Conservation (phyloP, 768 basidiomycete genomes). For the Tulasnella sp. region DNA sequence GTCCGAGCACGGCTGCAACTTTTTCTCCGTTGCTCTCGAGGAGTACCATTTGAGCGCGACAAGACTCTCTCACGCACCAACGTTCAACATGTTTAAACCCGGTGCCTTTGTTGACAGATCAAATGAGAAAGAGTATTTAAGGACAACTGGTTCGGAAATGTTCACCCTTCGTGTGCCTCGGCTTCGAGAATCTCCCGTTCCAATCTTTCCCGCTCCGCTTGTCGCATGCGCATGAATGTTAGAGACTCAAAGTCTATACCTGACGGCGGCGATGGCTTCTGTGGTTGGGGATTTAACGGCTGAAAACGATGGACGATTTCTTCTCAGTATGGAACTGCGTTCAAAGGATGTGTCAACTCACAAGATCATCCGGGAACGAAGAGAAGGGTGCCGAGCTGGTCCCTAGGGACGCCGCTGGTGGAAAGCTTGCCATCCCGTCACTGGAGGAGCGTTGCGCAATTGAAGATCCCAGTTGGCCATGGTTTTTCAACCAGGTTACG, state of each 20-base stretch:
- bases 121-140: too few relatives aligned
- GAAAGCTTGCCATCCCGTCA: neutral
- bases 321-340: neutral
- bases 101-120: too few relatives aligned
- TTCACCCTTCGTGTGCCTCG: conserved; percentile 38
- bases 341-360: conserved; percentile 27
- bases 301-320: neutral
- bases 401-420: neutral
- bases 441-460: neutral
- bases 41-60: too few relatives aligned
- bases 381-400: conserved; percentile 37
- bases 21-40: too few relatives aligned
- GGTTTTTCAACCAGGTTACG: conserved; percentile 60
- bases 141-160: neutral
- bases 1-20: too few relatives aligned
- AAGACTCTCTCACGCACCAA: too few relatives aligned
- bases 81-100: too few relatives aligned
- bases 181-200: conserved; percentile 55
- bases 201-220: conserved; percentile 66
- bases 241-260: conserved; percentile 68
- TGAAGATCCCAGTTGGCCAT: conserved; percentile 31
- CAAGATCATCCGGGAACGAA: conserved; percentile 51
- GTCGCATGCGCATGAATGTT: conserved; percentile 68
- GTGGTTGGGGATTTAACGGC: conserved; percentile 12
- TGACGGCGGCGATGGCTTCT: conserved; percentile 19